A percentile compares a stretch with the other conserved stretches of the same genome.
Evolutionary conservation across 2,329 filamentous ascomycete species (phyloP).

Genomic region (Pyricularia sp.): DNA sequence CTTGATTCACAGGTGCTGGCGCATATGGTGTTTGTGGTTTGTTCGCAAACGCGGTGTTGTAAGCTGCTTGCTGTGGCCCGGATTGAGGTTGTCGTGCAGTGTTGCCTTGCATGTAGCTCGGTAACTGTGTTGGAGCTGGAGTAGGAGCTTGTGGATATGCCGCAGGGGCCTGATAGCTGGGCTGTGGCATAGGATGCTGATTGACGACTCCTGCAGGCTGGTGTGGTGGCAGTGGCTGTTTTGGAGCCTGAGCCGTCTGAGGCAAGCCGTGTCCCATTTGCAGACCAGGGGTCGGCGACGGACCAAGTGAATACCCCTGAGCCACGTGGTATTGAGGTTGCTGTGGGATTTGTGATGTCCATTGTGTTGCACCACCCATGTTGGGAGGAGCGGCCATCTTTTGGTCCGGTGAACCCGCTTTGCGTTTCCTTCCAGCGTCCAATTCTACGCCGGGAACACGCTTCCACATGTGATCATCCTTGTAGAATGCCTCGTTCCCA

Average conservation of each 20-base stretch:
- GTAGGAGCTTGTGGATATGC: constrained; percentile 13
- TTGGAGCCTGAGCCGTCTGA: constrained; percentile 1
- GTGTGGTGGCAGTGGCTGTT: constrained; percentile 10
- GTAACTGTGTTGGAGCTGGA: constrained; percentile 15
- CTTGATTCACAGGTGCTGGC: constrained; percentile 6
- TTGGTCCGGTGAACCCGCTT: constrained; percentile 42
- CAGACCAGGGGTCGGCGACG: constrained; percentile 11
- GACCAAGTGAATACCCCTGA: constrained; percentile 11
- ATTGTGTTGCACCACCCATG: constrained; percentile 23
- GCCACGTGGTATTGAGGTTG: constrained; percentile 11
- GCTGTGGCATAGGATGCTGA: constrained; percentile 10
- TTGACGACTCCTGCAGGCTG: constrained; percentile 10
- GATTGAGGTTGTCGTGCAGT: constrained; percentile 13
- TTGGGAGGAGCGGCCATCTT: constrained; percentile 8
- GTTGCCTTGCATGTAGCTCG: constrained; percentile 15
- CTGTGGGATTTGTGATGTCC: constrained; percentile 10
- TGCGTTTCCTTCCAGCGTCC: constrained; percentile 50
- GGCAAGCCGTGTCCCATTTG: constrained; percentile 9
- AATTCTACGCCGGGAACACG: constrained; percentile 49
- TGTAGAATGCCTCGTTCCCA: constrained; percentile 51
- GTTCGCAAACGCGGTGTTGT: constrained; percentile 21
- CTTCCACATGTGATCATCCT: constrained; percentile 48
- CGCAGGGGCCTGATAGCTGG: constrained; percentile 12
- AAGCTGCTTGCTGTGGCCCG: constrained; percentile 16
- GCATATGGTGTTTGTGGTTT: constrained; percentile 14